Evolutionary conservation across 2,329 filamentous ascomycete genomes (phyloP), one percentile per base, ranked within the genome.

Genomic region (Sarocladium oryzae): DNA sequence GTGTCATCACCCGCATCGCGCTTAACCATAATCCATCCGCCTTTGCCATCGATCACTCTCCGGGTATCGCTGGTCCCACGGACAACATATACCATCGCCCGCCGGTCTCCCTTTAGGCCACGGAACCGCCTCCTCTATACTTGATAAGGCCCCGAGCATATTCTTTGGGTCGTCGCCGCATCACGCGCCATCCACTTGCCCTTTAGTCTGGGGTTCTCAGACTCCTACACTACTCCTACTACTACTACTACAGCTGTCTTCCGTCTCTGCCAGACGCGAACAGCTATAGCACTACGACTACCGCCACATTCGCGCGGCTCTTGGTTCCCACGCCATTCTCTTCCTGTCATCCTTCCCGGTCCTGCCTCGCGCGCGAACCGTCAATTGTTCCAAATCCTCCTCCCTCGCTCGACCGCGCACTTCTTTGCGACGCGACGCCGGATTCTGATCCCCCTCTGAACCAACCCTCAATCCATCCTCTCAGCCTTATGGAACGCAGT

Each of bases 401-500:
- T 53, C 37, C 30, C 23, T 18, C 23, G 4, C 18, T 28, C 40
- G 15, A 26, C 23, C 40, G n/a, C n/a, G n/a, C n/a, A n/a, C 28
- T 18, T n/a, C 40, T 45, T 28, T 52, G 45, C 56, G 56, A 65
- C 57, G 56, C 57, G 43, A 61, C 58, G 52, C 38, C 61, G 53
- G 55, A 58, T 56, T 56, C 56, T 52, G 58, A 61, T 51, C 55
- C 58, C 56, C 11, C 41, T 49, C 9, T 16, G 35, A 37, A 37
- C 6, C 20, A 4, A 4, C 20, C 15, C 11, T 20, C 10, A 11
- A 13, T 4, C 15, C 26, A 21, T 33, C 9, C 41, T 16, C 23
- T n/a, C 45, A 49, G 45, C 45, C 49, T 30, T 73, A 79, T 79
- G 78, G 78, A 81, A 74, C 77, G 77, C 68, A 72, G 71, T 78